Evolutionary conservation across 2,329 filamentous ascomycete species (phyloP).

Genomic region (Claviceps quebecensis): DNA sequence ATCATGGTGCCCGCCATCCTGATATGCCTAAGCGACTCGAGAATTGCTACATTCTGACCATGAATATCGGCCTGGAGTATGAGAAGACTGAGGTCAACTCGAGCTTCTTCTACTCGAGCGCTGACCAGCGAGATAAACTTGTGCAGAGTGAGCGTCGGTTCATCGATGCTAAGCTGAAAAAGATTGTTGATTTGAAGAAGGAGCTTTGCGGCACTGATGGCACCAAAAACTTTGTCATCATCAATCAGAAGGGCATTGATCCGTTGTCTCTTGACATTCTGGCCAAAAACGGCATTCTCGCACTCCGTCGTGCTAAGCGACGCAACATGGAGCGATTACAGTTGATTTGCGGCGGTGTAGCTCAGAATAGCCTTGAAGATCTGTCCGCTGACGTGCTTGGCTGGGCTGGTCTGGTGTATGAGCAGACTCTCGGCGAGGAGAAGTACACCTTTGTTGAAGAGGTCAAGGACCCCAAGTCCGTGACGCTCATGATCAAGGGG

Average conservation of each 20-base stretch:
- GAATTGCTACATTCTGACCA: conserved; percentile 85
- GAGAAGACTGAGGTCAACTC: conserved; percentile 99
- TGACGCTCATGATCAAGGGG: conserved; percentile 94
- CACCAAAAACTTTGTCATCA: conserved; percentile 91
- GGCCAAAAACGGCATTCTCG: conserved; percentile 95
- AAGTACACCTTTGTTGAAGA: conserved; percentile 99
- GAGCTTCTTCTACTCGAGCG: conserved; percentile 94
- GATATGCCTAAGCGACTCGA: conserved; percentile 97
- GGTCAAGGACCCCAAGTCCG: conserved; percentile 96
- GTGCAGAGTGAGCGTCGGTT: conserved; percentile 94
- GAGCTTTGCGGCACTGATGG: conserved; percentile 86
- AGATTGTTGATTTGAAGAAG: conserved; percentile 97
- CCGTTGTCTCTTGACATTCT: conserved; percentile 89
- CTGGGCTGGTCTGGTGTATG: conserved; percentile 93
- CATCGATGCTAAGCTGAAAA: conserved; percentile 89
- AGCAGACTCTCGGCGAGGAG: conserved; percentile 94
- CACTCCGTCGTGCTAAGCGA: conserved; percentile 85
- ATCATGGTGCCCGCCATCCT: conserved; percentile 90
- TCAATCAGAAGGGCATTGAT: conserved; percentile 99
- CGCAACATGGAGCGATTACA: conserved; percentile 98
- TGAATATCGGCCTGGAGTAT: conserved; percentile 96
- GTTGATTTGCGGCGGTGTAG: conserved; percentile 76
- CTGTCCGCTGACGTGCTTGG: conserved; percentile 76
- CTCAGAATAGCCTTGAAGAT: conserved; percentile 95
- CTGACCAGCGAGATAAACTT: conserved; percentile 92